Base-by-base conservation (phyloP, 192 early-diverging fungal species). In the Coemansia sp. region DNA sequence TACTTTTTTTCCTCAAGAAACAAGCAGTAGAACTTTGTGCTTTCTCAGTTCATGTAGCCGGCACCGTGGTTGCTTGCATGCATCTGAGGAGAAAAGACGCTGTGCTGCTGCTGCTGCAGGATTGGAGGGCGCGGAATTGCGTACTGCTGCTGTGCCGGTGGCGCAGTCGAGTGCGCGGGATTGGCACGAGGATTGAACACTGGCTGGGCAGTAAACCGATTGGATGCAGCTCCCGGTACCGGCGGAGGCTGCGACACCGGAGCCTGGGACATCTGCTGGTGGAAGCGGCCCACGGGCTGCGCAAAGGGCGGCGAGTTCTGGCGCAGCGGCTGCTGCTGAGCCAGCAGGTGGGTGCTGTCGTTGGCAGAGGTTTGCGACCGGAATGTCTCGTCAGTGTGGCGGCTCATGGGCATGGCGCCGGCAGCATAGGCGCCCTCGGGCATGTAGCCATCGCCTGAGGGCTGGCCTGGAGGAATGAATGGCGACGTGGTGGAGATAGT, bases 381-480 rank as follows among this genome's bases (percentile, higher is more conserved):
- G 36, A 23, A n/a, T 4, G 28, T 10, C 47, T 49, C 47, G 16
- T 53, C 46, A 8, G 23, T 55, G 37, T 35, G n/a, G 55, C 43
- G 36, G 13, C 13, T 35, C 43, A 4, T 28, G 16, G 33, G 6
- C 12, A 35, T 45, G 12, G 43, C 16, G 2, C 42, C 44, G 36
- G 30, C 44, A 35, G 19, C 23, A 12, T 37, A 18, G n/a, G n/a
- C 18, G 16, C 15, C 52, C 42, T 64, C 55, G 23, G 46, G 53
- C 37, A 59, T 40, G 20, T 73, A 73, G n/a, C 70, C 70, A 36
- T 73, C 64, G 47, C 53, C 51, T n/a, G 49, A 33, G 23, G 4
- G 23, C 31, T 60, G 57, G n/a, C 33, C 54, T 7, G 52, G 63
- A 30, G 60, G 55, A 19, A 56, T 45, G 28, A 73, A 73, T 46